A percentile compares a stretch with the other conserved stretches of the same genome.
Evolutionary conservation across 768 basidiomycete species (phyloP).

Genomic region (Pleurotus cornucopiae): DNA sequence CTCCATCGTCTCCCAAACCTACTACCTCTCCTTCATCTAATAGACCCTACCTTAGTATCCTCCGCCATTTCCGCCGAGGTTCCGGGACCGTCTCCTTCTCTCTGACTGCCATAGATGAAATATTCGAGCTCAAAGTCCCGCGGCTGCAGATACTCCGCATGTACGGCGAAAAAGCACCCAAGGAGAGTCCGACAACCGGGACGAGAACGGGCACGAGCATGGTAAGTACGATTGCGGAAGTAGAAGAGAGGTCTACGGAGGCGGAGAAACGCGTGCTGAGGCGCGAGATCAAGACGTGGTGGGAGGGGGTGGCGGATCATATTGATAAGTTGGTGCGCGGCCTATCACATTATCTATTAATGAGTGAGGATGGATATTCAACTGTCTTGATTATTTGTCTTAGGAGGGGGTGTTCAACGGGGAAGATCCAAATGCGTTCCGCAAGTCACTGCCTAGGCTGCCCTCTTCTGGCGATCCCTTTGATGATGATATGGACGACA

Average conservation of each 20-base stretch:
- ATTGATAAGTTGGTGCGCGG: slow-evolving; percentile 54
- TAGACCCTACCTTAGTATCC: slow-evolving; percentile 20
- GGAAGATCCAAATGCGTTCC: slow-evolving; percentile 21
- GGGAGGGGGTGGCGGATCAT: slow-evolving; percentile 58
- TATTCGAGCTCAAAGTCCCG: slow-evolving; percentile 62
- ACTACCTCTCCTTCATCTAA: slow-evolving; percentile 9
- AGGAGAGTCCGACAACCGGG: neutral
- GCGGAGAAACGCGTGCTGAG: slow-evolving; percentile 47
- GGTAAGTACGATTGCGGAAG: neutral
- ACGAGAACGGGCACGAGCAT: neutral
- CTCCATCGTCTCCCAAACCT: slow-evolving; percentile 12
- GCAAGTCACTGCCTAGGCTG: slow-evolving; percentile 55
- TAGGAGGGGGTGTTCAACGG: slow-evolving; percentile 41
- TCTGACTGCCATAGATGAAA: slow-evolving; percentile 24
- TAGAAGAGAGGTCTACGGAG: slow-evolving; percentile 18
- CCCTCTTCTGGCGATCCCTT: slow-evolving; percentile 55
- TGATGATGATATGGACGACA: slow-evolving; percentile 21
- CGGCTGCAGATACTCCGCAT: slow-evolving; percentile 47
- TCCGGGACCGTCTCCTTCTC: slow-evolving; percentile 13
- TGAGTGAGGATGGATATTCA: neutral
- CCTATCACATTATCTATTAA: neutral
- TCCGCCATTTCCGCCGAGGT: slow-evolving; percentile 29
- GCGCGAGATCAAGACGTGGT: slow-evolving; percentile 61
- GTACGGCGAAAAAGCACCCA: slow-evolving; percentile 11
- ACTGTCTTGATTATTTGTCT: neutral